phyloP scores from a whole-genome alignment of 1,284 basidiomycete species.

The Tilletia setariae region DNA sequence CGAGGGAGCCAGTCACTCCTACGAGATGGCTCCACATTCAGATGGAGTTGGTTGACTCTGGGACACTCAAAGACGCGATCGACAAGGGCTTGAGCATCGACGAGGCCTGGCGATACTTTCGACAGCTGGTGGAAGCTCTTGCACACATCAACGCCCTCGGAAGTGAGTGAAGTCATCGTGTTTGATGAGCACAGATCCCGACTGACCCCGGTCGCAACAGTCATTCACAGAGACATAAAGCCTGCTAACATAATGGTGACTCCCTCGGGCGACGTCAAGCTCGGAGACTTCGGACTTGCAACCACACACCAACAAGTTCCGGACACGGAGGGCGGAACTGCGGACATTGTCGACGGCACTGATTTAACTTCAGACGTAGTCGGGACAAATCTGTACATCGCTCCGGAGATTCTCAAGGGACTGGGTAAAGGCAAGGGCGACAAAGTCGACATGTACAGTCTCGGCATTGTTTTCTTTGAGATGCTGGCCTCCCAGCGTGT shows the following conservation, averaged over 20 bases:
- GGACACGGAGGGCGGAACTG: slow-evolving; percentile 58
- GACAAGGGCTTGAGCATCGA: slow-evolving; percentile 55
- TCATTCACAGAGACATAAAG: slow-evolving; percentile 70
- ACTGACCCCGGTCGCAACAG: slow-evolving; percentile 77
- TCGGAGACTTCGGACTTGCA: slow-evolving; percentile 88
- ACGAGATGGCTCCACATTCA: slow-evolving; percentile 70
- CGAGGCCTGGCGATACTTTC: slow-evolving; percentile 83
- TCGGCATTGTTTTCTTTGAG: slow-evolving; percentile 92
- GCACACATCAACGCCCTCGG: slow-evolving; percentile 68
- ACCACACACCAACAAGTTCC: slow-evolving; percentile 50
- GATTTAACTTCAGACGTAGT: slow-evolving; percentile 61
- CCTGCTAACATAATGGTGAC: slow-evolving; percentile 52
- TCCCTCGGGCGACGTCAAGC: slow-evolving; percentile 76
- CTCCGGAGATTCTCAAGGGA: slow-evolving; percentile 62
- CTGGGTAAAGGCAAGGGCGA: slow-evolving; percentile 62
- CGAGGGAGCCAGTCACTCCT: not conserved
- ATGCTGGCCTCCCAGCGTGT: slow-evolving; percentile 70
- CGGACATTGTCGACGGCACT: slow-evolving; percentile 63
- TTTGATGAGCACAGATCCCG: slow-evolving; percentile 71
- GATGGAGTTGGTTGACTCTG: slow-evolving; percentile 63
- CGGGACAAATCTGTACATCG: slow-evolving; percentile 87
- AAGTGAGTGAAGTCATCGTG: slow-evolving; percentile 41
- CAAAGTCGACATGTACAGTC: slow-evolving; percentile 92
- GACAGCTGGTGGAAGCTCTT: slow-evolving; percentile 80
- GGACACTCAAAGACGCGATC: slow-evolving; percentile 50